These are phyloP conservation scores for Trichosporon faecale DNA, from an alignment of 1,284 basidiomycete genomes.

Conservation along the genomic window DNA sequence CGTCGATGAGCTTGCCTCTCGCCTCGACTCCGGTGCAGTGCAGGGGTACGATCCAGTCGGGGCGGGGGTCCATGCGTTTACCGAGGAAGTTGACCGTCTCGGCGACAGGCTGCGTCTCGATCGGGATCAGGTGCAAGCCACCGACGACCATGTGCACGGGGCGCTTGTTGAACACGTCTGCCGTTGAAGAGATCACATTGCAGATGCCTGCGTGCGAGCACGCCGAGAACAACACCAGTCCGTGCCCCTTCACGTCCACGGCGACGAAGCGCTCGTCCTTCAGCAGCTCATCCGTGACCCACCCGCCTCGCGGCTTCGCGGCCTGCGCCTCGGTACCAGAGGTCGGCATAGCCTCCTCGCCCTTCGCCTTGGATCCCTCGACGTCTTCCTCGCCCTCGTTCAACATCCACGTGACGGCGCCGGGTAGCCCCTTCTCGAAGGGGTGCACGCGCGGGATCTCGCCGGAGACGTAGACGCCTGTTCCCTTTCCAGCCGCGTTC, in stretches of 20 bases:
- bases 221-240: constrained; percentile 76
- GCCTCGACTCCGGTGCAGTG: constrained; percentile 74
- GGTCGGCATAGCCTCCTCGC: background rate
- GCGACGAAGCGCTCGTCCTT: constrained; percentile 76
- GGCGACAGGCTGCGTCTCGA: constrained; percentile 60
- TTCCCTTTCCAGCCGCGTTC: constrained; percentile 69
- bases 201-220: constrained; percentile 81
- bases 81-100: constrained; percentile 70
- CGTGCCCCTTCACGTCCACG: constrained; percentile 72
- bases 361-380: background rate
- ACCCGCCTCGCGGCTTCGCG: constrained; percentile 36
- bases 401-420: constrained; percentile 64
- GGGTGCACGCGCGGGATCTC: constrained; percentile 68
- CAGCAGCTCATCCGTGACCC: constrained; percentile 67
- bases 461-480: constrained; percentile 66
- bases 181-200: constrained; percentile 70
- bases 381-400: constrained; percentile 34
- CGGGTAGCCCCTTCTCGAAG: constrained; percentile 66
- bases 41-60: constrained; percentile 71
- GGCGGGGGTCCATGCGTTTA: constrained; percentile 60
- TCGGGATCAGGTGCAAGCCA: constrained; percentile 73
- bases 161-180: constrained; percentile 58
- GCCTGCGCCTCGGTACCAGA: background rate
- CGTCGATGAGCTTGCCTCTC: constrained; percentile 65
- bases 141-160: constrained; percentile 79